Base-by-base conservation (phyloP, 2,329 filamentous ascomycete species). In the Colletotrichum navitas region DNA sequence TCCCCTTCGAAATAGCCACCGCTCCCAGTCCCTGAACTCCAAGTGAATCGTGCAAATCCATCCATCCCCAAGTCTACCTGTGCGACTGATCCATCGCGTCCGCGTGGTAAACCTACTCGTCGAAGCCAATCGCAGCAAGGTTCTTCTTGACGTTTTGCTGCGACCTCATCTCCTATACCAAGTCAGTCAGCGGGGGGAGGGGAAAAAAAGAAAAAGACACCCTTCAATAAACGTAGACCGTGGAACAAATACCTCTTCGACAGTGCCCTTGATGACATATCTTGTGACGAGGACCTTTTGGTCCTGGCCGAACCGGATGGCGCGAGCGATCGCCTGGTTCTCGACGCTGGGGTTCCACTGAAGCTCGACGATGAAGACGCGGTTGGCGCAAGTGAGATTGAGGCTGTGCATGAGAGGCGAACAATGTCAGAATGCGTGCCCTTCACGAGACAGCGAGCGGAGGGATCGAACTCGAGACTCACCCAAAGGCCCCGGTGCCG, bases 261-360 rank as follows among this genome's bases (percentile, higher is more conserved):
- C 81, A 0, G 83, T 84, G 0, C 78, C 63, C 0, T 79, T 75
- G 0, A 85, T 80, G 0, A 86, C 77, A 54, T 88, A 88, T 34
- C 85, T 81, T 0, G 79, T 83, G 0, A 88, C 81, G 0, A 76
- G 67, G 0, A 89, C 86, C 12, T 81, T 64, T 6, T 81, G 74
- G 1, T 76, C 74, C 68, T 88, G 87, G 0, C 85, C 84, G 0
- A 88, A 77, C 0, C 86, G 81, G 3, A 86, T 76, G 0, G 84
- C 85, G 14, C 86, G 78, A 0, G 81, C 85, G 16, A 89, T 83
- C 0, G 86, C 87, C 66, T 89, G 87, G 16, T 81, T 82, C 68
- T 88, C 87, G 0, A 87, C 82, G 2, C 81, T 83, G 0, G 86
- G 86, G 49, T 88, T 89, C 86, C 86, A 89, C 34, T 89, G 87